Conservation (phyloP, 2,329 filamentous ascomycete species). For the Fusarium succisae region DNA sequence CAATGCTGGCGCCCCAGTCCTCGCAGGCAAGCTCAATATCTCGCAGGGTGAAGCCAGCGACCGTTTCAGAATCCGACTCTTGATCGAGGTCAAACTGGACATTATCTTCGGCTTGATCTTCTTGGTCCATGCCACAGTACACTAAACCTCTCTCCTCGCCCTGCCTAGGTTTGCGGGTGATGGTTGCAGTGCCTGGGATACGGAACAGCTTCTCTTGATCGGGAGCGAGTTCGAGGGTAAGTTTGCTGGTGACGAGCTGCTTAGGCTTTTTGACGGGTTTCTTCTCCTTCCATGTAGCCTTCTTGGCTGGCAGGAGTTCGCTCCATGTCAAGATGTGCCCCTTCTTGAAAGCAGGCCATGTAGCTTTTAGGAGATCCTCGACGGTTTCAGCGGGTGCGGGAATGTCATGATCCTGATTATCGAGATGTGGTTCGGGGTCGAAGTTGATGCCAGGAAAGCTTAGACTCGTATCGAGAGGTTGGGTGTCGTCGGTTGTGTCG, state of each 20-base stretch:
- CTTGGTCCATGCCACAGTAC: conserved; percentile 53
- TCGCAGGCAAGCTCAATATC: conserved; percentile 88
- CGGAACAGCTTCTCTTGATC: conserved; percentile 90
- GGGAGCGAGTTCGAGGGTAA: conserved; percentile 83
- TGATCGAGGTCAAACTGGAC: conserved; percentile 59
- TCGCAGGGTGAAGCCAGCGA: conserved; percentile 79
- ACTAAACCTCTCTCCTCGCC: conserved; percentile 63
- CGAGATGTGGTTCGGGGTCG: conserved; percentile 55
- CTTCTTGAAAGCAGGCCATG: conserved; percentile 83
- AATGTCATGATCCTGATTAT: conserved; percentile 69
- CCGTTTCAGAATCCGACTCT: conserved; percentile 68
- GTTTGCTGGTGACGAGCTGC: conserved; percentile 84
- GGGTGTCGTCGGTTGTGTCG: conserved; percentile 49
- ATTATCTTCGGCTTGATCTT: conserved; percentile 47
- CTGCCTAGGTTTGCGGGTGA: conserved; percentile 64
- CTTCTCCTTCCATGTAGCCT: conserved; percentile 81
- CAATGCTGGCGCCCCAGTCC: conserved; percentile 79
- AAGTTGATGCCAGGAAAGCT: conserved; percentile 58
- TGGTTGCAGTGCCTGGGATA: conserved; percentile 69
- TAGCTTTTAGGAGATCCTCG: conserved; percentile 78
- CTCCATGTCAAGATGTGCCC: conserved; percentile 81
- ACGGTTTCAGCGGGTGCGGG: conserved; percentile 77
- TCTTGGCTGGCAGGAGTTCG: conserved; percentile 83
- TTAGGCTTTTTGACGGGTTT: conserved; percentile 82
- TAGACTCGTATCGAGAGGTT: conserved; percentile 44